Base-by-base conservation (phyloP, 257 asterid species). In the Rauvolfia tetraphylla region DNA sequence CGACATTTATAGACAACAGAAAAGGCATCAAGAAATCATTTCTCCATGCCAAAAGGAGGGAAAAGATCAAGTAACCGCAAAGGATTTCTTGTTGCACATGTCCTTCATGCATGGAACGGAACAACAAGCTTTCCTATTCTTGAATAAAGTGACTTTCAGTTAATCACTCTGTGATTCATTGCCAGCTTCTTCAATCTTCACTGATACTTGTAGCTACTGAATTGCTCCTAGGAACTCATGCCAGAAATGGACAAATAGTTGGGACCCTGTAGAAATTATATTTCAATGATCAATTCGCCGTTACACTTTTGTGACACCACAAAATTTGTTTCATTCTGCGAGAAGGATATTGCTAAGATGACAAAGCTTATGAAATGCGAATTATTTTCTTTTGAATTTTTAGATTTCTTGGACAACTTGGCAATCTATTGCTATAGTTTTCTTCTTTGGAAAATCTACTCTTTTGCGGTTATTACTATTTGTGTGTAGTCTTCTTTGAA, bases 91-190 rank as follows among this genome's bases (percentile, higher is more conserved):
- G 87, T 68, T 76, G 67, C 77, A 82, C 88, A 85, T 86, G 90
- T 84, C 68, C 56, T 82, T 83, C 96, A 89, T 89, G 96, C 97
- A 83, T 84, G 54, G 69, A 79, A 75, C 78, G 10, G 10, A 53
- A 53, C 51, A 8, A 72, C 68, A 68, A 80, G 78, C 59, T 46
- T 80, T 77, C 79, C 87, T 80, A 78, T 81, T 85, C 85, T 83
- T 82, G 81, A 65, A 78, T 74, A 91, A 86, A 86, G 92, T 84
- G 54, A 74, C 88, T 88, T 89, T 89, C 86, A 72, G 90, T 89
- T 87, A 74, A 80, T 62, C 72, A 46, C 25, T 71, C 49, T 72
- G n/a, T 75, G 80, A 70, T 81, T 87, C 92, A 78, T 85, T 86
- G 83, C 88, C 89, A 86, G 89, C 89, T 83, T 69, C 78, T 62